These are phyloP conservation scores for Chytridium lagenaria DNA, from an alignment of 371 early-diverging fungal genomes.

Conservation along the genomic window DNA sequence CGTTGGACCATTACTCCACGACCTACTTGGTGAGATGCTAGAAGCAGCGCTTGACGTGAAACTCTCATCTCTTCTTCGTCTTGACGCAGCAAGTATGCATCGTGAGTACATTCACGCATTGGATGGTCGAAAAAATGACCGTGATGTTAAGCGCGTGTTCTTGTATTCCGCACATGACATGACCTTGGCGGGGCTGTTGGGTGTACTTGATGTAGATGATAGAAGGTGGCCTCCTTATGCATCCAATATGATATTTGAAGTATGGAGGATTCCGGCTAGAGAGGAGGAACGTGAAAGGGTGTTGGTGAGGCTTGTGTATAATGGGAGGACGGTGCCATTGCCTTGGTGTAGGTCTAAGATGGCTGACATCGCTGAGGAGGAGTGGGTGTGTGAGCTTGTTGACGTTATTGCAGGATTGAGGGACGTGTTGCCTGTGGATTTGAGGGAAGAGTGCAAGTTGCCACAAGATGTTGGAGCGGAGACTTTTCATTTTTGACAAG, in stretches of 20 bases:
- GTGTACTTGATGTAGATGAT: background rate
- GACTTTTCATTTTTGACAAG: background rate
- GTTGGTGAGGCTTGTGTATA: background rate
- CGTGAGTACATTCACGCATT: no score
- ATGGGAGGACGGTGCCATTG: background rate
- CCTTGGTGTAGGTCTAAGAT: background rate
- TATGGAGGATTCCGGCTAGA: background rate
- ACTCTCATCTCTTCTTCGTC: background rate
- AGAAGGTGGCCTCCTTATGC: constrained; percentile 5
- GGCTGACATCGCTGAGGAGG: no score
- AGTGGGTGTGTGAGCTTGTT: background rate
- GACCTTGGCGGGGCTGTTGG: constrained; percentile 1
- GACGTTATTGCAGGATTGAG: background rate
- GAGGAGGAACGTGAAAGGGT: background rate
- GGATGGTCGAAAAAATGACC: no score
- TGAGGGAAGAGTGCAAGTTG: background rate
- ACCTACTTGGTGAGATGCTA: background rate
- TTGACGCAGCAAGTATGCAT: background rate
- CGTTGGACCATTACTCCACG: background rate
- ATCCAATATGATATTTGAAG: background rate
- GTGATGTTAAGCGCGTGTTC: background rate
- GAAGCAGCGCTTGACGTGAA: background rate
- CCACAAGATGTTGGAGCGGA: background rate
- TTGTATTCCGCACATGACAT: constrained; percentile 1
- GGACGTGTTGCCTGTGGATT: background rate